Evolutionary conservation across 179 eudicot species (phyloP).

Genomic region (Beta corolliflora): DNA sequence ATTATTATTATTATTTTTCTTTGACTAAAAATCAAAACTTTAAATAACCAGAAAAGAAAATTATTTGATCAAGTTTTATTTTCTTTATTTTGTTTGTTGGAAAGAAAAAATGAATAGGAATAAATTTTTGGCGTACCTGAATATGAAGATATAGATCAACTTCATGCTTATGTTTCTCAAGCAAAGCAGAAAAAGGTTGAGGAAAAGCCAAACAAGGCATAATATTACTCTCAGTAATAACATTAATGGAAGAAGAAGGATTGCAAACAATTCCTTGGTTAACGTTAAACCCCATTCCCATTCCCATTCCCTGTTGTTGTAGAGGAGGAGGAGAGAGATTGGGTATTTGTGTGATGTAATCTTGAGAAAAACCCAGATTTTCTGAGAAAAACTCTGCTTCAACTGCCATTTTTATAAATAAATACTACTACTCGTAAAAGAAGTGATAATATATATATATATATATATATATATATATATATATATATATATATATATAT

Average conservation of each 20-base stretch:
- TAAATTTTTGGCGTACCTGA: slow-evolving; percentile 36
- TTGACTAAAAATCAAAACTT: no score
- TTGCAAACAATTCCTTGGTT: neutral
- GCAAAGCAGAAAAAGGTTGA: slow-evolving; percentile 34
- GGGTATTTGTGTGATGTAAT: slow-evolving; percentile 7
- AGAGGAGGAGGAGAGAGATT: slow-evolving; percentile 13
- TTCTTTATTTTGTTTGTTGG: no score
- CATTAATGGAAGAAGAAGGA: slow-evolving; percentile 7
- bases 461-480: no score
- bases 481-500: no score
- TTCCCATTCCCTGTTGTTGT: neutral
- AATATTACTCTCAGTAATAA: neutral
- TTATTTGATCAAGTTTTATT: no score
- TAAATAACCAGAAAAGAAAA: neutral
- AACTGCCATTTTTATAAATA: slow-evolving; percentile 35
- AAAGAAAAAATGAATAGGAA: neutral
- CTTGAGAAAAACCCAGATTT: slow-evolving; percentile 22
- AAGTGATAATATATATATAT: neutral
- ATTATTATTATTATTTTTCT: no score
- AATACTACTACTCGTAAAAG: neutral
- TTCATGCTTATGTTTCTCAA: slow-evolving; percentile 51
- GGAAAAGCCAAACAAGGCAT: slow-evolving; percentile 1
- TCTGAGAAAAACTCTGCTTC: slow-evolving; percentile 36
- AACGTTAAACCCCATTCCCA: neutral
- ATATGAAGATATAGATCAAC: slow-evolving; percentile 43